Conservation (phyloP, 1,139 yeast genomes). For the Suhomyces maxii region DNA sequence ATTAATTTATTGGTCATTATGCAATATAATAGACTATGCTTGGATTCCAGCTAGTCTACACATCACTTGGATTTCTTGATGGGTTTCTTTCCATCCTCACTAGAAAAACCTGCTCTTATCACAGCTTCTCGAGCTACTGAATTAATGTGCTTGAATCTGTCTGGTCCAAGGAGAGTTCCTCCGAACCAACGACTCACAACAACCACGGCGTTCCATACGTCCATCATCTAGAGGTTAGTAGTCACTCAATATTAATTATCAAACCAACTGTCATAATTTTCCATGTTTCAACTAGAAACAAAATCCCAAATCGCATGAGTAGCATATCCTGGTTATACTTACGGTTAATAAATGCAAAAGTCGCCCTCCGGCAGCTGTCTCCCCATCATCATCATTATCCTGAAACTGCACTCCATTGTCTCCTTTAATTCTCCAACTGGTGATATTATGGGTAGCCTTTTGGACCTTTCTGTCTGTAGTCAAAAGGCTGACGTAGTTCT, state of each 20-base stretch:
- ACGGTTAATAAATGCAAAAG: constrained; percentile 75
- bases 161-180: constrained; percentile 90
- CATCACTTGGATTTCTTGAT: constrained; percentile 11
- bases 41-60: not conserved
- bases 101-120: constrained; percentile 56
- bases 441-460: constrained; percentile 76
- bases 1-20: too few relatives aligned
- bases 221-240: constrained; percentile 52
- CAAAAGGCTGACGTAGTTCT: constrained; percentile 48
- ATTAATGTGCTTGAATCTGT: constrained; percentile 90
- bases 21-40: not conserved
- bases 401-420: constrained; percentile 57
- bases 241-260: not conserved
- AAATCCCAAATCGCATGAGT: not conserved
- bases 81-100: constrained; percentile 16
- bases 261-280: too few relatives aligned
- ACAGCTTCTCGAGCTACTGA: constrained; percentile 85
- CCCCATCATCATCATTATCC: constrained; percentile 97
- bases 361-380: constrained; percentile 92
- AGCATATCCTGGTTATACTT: constrained; percentile 19
- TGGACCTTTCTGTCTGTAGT: constrained; percentile 65
- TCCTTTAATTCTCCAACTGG: constrained; percentile 75
- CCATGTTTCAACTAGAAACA: not conserved
- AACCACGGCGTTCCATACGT: constrained; percentile 82
- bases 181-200: constrained; percentile 94